These are phyloP conservation scores for Podospora appendiculata DNA, from an alignment of 495 filamentous ascomycete genomes.

Conservation along the genomic window DNA sequence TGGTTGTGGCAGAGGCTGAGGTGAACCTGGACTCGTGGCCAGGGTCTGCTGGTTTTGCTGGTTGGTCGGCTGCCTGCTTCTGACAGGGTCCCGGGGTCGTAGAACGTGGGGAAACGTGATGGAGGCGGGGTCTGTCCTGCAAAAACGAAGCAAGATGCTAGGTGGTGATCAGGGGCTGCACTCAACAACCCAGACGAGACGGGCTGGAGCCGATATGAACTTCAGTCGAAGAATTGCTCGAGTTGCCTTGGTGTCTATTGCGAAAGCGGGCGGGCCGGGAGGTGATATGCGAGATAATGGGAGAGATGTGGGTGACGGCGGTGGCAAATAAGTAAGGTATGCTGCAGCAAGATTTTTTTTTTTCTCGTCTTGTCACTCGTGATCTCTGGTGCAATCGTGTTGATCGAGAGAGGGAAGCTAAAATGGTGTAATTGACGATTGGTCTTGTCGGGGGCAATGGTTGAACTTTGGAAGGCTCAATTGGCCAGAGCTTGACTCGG, in stretches of 20 bases:
- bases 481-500: conserved; percentile 4
- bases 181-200: neutral
- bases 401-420: neutral
- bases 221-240: neutral
- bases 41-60: neutral
- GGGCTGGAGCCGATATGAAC: neutral
- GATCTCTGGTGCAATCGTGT: too few relatives aligned
- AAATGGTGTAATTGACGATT: neutral
- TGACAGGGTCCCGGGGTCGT: neutral
- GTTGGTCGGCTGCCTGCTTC: conserved; percentile 3
- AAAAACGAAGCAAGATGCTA: neutral
- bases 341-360: conserved; percentile 25
- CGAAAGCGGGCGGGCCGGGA: neutral
- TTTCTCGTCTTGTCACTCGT: neutral
- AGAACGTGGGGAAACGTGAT: conserved; percentile 2
- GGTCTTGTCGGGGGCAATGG: neutral
- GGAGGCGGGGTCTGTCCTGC: conserved; percentile 3
- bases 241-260: neutral
- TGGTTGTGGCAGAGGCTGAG: conserved; percentile 11
- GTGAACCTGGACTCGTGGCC: neutral
- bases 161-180: neutral
- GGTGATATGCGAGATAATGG: neutral
- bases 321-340: conserved; percentile 24
- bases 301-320: conserved; percentile 8
- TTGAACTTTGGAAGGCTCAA: neutral